Base-by-base conservation (phyloP, 768 basidiomycete genomes). In the Cyclocybe aegerita region DNA sequence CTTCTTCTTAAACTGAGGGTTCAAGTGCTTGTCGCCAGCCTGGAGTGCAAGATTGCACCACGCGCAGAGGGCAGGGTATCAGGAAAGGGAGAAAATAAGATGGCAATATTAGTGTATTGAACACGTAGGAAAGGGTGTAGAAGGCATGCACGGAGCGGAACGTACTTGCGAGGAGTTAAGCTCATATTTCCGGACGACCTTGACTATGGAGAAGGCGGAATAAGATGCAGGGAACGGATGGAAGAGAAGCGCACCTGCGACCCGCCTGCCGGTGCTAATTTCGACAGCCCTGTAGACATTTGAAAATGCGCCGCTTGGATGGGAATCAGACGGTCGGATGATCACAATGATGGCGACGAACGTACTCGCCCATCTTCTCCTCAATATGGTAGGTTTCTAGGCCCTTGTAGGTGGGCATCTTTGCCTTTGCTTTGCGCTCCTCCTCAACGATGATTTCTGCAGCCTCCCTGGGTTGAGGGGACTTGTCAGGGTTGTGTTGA, bases 271-370 rank as follows among this genome's bases (percentile, higher is more conserved):
- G 9, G 85, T 86, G 34, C 76, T 72, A 42, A 82, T 76, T 65
- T 98, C 90, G 48, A 88, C 60, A 10, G 93, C 96, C 65, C 90
- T 91, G 79, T 96, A 99, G 7, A 99, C 96, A 64, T 97, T 93
- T n/a, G 95, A 98, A 67, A 99, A 99, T 38, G 96, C 96, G 52
- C 96, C 96, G 61, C 86, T 91, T 60, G 37, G 41, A 23, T 30
- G 43, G 43, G 15, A 39, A 52, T 33, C 32, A 67, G 44, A 15
- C 38, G 45, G 40, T 49, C 35, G 52, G 47, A 37, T 36, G 60
- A 66, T 45, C 51, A 48, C 52, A 50, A 48, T 44, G 48, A 50
- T 49, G 49, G 46, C 48, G 42, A 46, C 37, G 11, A 34, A 86
- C 92, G 68, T 55, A 94, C 92, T 94, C 92, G 76, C 92, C 93